Base-by-base conservation (phyloP, 306 rosid genomes). In the Purshia tridentata region DNA sequence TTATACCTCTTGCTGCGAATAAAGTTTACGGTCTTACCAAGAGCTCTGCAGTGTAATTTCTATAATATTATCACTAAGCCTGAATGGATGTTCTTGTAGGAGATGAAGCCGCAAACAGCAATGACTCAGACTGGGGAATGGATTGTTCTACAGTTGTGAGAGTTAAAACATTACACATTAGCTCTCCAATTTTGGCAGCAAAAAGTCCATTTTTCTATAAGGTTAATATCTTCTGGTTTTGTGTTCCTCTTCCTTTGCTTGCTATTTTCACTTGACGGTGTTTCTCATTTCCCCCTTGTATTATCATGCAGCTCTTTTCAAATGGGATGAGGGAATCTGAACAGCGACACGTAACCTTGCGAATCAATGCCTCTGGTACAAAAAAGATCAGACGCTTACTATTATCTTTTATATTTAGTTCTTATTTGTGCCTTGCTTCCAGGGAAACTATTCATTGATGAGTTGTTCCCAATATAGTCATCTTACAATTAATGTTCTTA, bases 321-420 rank as follows among this genome's bases (percentile, higher is more conserved):
- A 95, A 92, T 75, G 98, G 98, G 75, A 95, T 92, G 98, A 95
- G 86, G 83, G 98, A 95, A 82, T 95, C 99, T 29, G 99, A 92
- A 72, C 91, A 90, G 56, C 85, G 99, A 72, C 95, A 88, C 67
- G 96, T 92, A 61, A 88, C 93, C 67, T 81, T 95, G 68, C 89
- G 96, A 65, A 88, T 95, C 67, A 90, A 81, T 78, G 98, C 97
- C 48, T 90, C 98, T 13, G 99, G 99, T 92, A 83, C 46, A 61
- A 63, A 53, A 65, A 72, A 62, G 46, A 67, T 49, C 52, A 61
- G 8, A 65, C 14, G 49, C 37, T 2, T 50, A 16, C 4, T 47
- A 7, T 49, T 65, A 18, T 4, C 20, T 8, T 47, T 18, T 20
- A 20, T 65, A 22, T 77, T 37, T 50, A 8, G 20, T 42, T 16